Percentiles rank a stretch among this genome's conserved stretches.
Evolutionary conservation across 148 eudicot genomes (phyloP).

Genomic region (Beta vulgaris): DNA sequence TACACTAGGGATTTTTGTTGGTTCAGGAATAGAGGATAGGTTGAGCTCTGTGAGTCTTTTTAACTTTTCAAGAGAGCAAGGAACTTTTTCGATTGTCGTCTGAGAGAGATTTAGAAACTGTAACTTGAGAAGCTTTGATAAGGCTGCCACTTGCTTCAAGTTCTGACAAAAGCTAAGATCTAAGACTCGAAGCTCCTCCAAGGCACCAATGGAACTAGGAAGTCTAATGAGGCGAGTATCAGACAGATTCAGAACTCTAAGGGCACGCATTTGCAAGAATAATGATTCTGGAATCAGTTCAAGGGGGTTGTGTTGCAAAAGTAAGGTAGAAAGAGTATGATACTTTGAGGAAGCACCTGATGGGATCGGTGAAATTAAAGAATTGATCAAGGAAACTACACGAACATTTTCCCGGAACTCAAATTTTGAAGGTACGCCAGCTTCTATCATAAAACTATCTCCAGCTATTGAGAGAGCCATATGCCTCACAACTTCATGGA

Average conservation of each 20-base stretch:
- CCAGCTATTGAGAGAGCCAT: constrained; percentile 16
- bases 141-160: not conserved
- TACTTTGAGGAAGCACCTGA: constrained; percentile 3
- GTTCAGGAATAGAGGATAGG: constrained; percentile 3
- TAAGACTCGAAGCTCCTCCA: constrained; percentile 21
- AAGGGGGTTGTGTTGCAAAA: constrained; percentile 15
- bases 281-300: constrained; percentile 21
- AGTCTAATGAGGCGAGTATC: constrained; percentile 8
- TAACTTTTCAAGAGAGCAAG: constrained; percentile 11
- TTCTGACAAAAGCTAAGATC: constrained; percentile 17
- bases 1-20: not conserved
- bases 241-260: constrained; percentile 22
- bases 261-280: constrained; percentile 13
- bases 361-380: not conserved
- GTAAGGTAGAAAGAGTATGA: constrained; percentile 17
- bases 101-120: constrained; percentile 15
- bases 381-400: constrained; percentile 8
- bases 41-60: constrained; percentile 21
- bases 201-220: constrained; percentile 14
- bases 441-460: constrained; percentile 1
- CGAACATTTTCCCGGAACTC: not conserved
- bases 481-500: constrained; percentile 11
- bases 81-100: constrained; percentile 15
- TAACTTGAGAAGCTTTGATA: constrained; percentile 16
- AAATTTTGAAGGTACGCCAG: not conserved